Evolutionary conservation across 345 rosid species (phyloP), one percentile per base, ranked within the genome.

Genomic region (Corymbia maculata): DNA sequence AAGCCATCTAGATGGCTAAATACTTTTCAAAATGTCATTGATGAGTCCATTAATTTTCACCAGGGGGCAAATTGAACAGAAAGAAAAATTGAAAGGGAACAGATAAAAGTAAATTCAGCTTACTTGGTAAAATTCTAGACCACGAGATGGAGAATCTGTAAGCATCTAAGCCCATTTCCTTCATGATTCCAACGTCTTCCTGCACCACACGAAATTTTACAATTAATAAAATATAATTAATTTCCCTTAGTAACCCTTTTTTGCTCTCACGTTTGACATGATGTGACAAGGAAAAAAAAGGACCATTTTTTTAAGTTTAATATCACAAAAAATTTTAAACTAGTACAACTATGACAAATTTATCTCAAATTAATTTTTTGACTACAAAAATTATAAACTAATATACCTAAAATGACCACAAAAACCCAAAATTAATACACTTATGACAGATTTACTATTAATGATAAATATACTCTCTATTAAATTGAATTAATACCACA

Each of bases 121-220:
- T 82, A 93, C 93, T 89, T 47, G 92, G 94, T 26, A 93, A 57
- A 49, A 93, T 87, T 57, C 94, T 89, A 9, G 93, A 57, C 94
- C 94, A 93, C 21, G 94, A 92, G 50, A 93, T 91, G 26, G 94
- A 93, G 84, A 93, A 90, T 79, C 94, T 89, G 85, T 89, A 93
- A 8, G 92, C 92, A 89, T 93, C 93, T 8, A 93, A 85, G 21
- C 91, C 91, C 92, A 93, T 91, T 14, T 88, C 91, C 84, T 90
- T 92, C 91, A 92, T 87, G 22, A 93, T 88, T 21, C 49, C 85
- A 55, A 92, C 87, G 88, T 93, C 94, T 85, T 90, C 94, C 93
- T 93, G 51, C 84, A 28, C 28, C 86, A 86, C 30, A 15, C 13
- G 2, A 45, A 2, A 4, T 32, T 32, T 17, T 36, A 17, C 24